Base-by-base conservation (phyloP, 208 protist genomes). In the Leishmania braziliensis region DNA sequence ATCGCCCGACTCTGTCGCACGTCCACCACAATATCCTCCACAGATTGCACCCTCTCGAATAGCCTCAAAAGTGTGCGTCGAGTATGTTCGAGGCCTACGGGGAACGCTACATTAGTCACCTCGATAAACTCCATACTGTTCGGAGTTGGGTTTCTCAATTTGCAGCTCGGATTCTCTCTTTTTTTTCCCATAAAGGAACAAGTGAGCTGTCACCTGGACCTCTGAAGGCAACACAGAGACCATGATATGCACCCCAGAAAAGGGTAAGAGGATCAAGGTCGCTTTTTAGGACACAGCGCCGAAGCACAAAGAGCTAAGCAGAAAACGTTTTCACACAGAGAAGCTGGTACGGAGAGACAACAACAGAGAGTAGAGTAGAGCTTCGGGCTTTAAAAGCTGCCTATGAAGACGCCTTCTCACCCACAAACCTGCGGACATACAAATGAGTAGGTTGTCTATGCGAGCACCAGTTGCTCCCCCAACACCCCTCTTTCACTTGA, bases 1-100 rank as follows among this genome's bases (percentile, higher is more conserved):
- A 89, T 82, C 9, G 92, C 92, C 50, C 89, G 86, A 78, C 86
- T 81, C n/a, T 46, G 66, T 50, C 48, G 53, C 53, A 63, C 82
- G 72, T 95, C 87, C n/a, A 97, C 58, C 20, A 97, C 79, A 48
- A 97, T 81, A 76, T 97, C 94, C 50, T 93, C 87, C 23, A 95
- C 74, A 18, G 62, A 8, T 33, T 75, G 90, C 33, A 86, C 78
- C 54, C 75, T 70, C 18, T 76, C 48, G 63, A 94, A 93, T 6
- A 91, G 81, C n/a, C 88, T 73, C 18, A 91, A 43, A 10, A 97
- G 65, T 29, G 86, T 88, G 26, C 90, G 63, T 18, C 91, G 88
- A 53, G 88, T 93, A 81, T 91, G 90, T 69, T 95, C 92, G 1
- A 88, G 51, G 16, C 89, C 91, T 73, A 95, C 84, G 16, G 86